Evolutionary conservation across 495 filamentous ascomycete genomes (phyloP), one percentile per base, ranked within the genome.

Genomic region (Tuber melanosporum): DNA sequence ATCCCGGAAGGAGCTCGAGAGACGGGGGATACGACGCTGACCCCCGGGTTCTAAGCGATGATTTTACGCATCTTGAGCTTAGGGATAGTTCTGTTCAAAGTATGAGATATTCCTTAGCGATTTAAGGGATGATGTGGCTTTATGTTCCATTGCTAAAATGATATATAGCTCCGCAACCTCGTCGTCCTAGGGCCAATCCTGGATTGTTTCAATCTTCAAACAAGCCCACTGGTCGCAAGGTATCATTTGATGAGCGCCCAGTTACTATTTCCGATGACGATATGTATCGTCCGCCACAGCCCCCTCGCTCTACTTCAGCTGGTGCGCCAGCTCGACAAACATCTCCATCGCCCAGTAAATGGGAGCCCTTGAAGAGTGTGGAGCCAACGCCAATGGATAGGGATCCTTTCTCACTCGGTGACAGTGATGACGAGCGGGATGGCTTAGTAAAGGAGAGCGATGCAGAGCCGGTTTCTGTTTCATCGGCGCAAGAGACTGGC

Each of bases 401-500:
- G 80, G 95, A 99, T 82, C 95, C 95, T 0, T 99, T 99, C 85
- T 97, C 93, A 80, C 88, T 99, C 15, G 95, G 95, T 3, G 95
- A 99, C 81, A 97, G 94, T 80, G 93, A 97, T 76, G 95, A 98
- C 72, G 96, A 98, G 85, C 92, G 92, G 77, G 94, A 94, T n/a
- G 84, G 87, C 22, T 93, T 92, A 84, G 82, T 87, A 49, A 91
- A 91, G 80, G 90, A 91, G 73, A n/a, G 22, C 41, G 78, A 75
- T 41, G 26, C 73, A 20, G 79, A 82, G 73, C 70, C 62, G 20
- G 62, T 72, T 17, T 71, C 77, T 22, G 72, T 77, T 52, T 74
- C 78, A 14, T 78, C 72, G 52, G 39, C 66, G 1, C 81, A 79
- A 45, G 81, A 83, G 71, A 75, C 46, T 72, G 73, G 76, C 20